Evolutionary conservation across 768 basidiomycete species (phyloP).

Genomic region (Hygrophoropsis aurantiaca): DNA sequence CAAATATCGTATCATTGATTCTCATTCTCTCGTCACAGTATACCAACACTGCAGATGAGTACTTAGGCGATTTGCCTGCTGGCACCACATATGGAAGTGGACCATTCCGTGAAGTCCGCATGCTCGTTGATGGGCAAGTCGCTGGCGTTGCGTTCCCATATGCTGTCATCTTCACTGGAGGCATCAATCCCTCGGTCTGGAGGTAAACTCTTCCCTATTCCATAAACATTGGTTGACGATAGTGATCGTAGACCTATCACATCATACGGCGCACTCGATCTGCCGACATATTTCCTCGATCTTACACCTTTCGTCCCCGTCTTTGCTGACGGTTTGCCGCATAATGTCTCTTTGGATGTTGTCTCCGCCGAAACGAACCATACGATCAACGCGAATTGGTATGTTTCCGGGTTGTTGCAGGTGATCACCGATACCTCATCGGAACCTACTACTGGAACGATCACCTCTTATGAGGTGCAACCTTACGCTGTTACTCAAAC

Average conservation of each 20-base stretch:
- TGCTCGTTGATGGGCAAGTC: conserved; percentile 54
- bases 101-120: conserved; percentile 63
- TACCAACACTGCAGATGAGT: conserved; percentile 63
- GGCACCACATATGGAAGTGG: conserved; percentile 47
- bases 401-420: conserved; percentile 68
- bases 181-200: conserved; percentile 69
- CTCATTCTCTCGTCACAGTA: conserved; percentile 44
- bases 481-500: conserved; percentile 55
- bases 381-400: conserved; percentile 75
- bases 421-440: conserved; percentile 65
- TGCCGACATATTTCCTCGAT: conserved; percentile 78
- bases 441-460: conserved; percentile 65
- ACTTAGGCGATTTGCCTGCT: conserved; percentile 51
- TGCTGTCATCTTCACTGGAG: conserved; percentile 70
- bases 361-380: conserved; percentile 67
- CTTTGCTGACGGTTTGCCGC: conserved; percentile 65
- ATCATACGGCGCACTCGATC: conserved; percentile 73
- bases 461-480: conserved; percentile 55
- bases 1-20: neutral
- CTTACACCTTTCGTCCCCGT: conserved; percentile 75
- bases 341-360: conserved; percentile 72
- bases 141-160: conserved; percentile 62
- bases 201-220: conserved; percentile 37
- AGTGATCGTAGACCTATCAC: conserved; percentile 56
- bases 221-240: neutral